These are phyloP conservation scores for Pseudocercospora cruenta DNA, from an alignment of 2,329 filamentous ascomycete species.

Conservation along the genomic window DNA sequence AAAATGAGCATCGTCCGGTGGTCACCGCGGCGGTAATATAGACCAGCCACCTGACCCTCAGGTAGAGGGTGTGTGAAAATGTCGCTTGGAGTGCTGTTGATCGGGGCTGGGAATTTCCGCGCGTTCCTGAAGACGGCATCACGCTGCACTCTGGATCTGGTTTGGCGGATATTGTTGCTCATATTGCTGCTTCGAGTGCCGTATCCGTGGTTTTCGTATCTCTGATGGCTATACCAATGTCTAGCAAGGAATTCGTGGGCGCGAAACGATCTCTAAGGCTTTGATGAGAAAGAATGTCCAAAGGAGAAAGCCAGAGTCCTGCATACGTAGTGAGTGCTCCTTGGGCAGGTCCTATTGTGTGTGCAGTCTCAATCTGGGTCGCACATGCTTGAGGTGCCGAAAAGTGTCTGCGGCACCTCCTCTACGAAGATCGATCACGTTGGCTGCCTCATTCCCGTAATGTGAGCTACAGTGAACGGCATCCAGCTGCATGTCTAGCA, in stretches of 20 bases:
- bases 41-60: neutral
- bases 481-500: neutral
- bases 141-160: neutral
- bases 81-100: neutral
- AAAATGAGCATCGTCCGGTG: neutral
- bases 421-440: neutral
- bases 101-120: neutral
- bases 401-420: neutral
- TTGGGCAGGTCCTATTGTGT: neutral
- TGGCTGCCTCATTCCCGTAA: neutral
- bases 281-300: neutral
- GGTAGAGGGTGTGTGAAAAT: neutral
- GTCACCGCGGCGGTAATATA: neutral
- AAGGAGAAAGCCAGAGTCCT: neutral
- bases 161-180: neutral
- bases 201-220: neutral
- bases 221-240: neutral
- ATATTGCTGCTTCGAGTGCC: neutral
- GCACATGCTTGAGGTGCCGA: neutral
- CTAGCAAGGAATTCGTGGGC: neutral
- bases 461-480: neutral
- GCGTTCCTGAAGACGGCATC: neutral
- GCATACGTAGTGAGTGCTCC: neutral
- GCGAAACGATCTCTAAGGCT: neutral
- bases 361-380: neutral